Conservation (phyloP, 805 yeast species). For the Maudiozyma turicensis region DNA sequence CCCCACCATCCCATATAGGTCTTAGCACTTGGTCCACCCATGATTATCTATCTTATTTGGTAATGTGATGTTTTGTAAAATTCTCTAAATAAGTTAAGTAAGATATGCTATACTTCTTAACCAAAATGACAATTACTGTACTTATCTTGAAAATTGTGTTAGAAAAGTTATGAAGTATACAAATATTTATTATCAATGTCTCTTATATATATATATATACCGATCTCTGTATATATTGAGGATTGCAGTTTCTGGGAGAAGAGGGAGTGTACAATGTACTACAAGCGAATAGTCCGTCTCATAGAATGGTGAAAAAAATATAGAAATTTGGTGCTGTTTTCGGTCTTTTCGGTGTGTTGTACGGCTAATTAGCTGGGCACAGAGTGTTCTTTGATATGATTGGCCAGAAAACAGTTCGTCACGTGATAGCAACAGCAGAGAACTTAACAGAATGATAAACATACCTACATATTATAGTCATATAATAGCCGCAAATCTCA, state of each 20-base stretch:
- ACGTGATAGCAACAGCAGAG: not conserved
- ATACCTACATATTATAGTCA: too few species aligned
- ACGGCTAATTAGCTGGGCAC: not conserved
- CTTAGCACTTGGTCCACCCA: slow-evolving; percentile 68
- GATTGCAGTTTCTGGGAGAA: not conserved
- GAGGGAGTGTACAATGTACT: not conserved
- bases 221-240: not conserved
- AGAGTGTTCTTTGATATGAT: not conserved
- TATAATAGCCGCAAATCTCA: too few species aligned
- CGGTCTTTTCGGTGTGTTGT: not conserved
- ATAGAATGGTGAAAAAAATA: too few species aligned
- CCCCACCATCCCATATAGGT: slow-evolving; percentile 99
- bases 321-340: not conserved
- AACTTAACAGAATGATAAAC: too few species aligned
- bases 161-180: too few species aligned
- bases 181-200: too few species aligned
- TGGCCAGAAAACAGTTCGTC: not conserved
- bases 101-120: too few species aligned
- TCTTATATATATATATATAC: too few species aligned
- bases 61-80: not conserved
- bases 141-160: too few species aligned
- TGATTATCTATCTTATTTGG: slow-evolving; percentile 14
- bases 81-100: not conserved
- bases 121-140: too few species aligned
- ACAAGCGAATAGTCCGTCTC: too few species aligned